phyloP scores from a whole-genome alignment of 345 rosid genomes.

The Rhodamnia argentea region DNA sequence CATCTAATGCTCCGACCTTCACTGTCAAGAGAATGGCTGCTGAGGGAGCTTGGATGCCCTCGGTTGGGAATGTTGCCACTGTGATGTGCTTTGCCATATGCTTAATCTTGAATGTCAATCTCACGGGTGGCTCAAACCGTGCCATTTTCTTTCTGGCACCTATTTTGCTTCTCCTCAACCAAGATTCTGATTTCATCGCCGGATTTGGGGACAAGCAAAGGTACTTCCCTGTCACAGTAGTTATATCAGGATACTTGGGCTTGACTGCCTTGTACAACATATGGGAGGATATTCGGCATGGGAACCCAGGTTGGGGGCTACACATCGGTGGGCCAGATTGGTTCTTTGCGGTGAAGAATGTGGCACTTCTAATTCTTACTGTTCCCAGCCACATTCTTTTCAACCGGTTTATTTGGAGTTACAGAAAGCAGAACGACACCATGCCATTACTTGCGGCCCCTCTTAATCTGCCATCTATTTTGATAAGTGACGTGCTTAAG shows the following conservation, averaged over 20 bases:
- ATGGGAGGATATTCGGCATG: constrained; percentile 92
- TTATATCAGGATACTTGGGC: constrained; percentile 67
- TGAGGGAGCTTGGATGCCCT: constrained; percentile 99
- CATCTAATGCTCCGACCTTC: constrained; percentile 56
- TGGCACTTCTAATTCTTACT: constrained; percentile 78
- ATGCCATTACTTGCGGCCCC: constrained; percentile 72
- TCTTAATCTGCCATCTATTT: constrained; percentile 77
- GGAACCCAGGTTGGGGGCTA: constrained; percentile 80
- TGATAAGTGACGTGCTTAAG: constrained; percentile 82
- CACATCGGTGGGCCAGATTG: constrained; percentile 92
- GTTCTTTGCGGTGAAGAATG: constrained; percentile 86
- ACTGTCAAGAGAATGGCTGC: constrained; percentile 89
- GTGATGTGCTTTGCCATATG: constrained; percentile 94
- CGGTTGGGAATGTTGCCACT: constrained; percentile 90
- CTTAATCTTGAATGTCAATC: constrained; percentile 69
- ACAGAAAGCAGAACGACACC: constrained; percentile 49
- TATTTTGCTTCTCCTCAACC: constrained; percentile 87
- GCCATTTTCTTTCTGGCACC: constrained; percentile 98
- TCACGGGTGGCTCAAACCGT: constrained; percentile 86
- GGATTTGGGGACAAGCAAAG: constrained; percentile 98
- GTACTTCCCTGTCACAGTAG: constrained; percentile 82
- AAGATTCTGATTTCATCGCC: constrained; percentile 92
- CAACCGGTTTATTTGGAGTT: constrained; percentile 89
- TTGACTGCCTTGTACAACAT: constrained; percentile 56
- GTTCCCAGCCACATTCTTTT: constrained; percentile 89